A percentile compares a stretch with the other conserved stretches of the same genome.
Conservation (phyloP, 1,284 basidiomycete genomes). For the Cryptococcus sp. region DNA sequence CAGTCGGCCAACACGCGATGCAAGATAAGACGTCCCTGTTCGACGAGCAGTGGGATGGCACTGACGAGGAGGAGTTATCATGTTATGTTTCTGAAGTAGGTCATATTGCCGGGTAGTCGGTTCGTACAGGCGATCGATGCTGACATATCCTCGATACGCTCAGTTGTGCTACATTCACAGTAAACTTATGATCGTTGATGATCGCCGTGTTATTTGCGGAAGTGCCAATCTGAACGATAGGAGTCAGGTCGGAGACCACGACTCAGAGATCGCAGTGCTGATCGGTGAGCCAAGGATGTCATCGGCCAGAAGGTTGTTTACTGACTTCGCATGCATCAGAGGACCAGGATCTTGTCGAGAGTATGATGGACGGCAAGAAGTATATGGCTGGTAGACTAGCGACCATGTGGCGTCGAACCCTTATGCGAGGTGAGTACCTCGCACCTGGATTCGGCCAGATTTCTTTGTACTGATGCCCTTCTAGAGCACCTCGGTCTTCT, state of each 20-base stretch:
- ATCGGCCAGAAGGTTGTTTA: not conserved
- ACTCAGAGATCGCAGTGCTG: constrained; percentile 88
- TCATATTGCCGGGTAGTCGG: constrained; percentile 67
- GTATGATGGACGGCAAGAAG: constrained; percentile 73
- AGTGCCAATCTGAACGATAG: constrained; percentile 65
- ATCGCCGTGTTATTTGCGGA: constrained; percentile 70
- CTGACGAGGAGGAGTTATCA: constrained; percentile 74
- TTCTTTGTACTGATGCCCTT: not conserved
- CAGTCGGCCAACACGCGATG: constrained; percentile 79
- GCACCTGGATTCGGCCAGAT: not conserved
- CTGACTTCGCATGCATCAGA: constrained; percentile 46
- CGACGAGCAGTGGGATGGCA: constrained; percentile 80
- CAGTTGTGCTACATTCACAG: constrained; percentile 51
- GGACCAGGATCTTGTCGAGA: constrained; percentile 74
- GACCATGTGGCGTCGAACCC: constrained; percentile 42
- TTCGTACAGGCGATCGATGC: not conserved
- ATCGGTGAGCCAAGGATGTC: constrained; percentile 56
- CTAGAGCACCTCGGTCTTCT: constrained; percentile 87
- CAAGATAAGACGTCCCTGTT: constrained; percentile 61
- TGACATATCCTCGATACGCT: not conserved
- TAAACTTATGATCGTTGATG: constrained; percentile 87
- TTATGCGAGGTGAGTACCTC: constrained; percentile 44
- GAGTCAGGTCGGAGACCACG: constrained; percentile 71
- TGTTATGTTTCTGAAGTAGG: constrained; percentile 78
- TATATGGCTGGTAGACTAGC: constrained; percentile 50